Base-by-base conservation (phyloP, 2,329 filamentous ascomycete genomes). In the Onygenales sp. region DNA sequence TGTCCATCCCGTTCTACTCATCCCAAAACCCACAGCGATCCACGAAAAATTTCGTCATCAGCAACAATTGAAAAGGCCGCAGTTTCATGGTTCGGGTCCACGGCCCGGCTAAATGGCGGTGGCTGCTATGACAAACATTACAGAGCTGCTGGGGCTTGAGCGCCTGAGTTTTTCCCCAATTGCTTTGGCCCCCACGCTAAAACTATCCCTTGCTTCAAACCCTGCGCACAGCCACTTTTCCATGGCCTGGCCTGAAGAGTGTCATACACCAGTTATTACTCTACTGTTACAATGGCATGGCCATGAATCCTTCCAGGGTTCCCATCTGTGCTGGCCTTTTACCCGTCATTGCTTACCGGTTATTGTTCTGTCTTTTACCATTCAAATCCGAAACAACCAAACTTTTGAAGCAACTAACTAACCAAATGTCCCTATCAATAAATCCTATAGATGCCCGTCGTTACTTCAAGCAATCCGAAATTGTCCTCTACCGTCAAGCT, bases 381-480 rank as follows among this genome's bases (percentile, higher is more conserved):
- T 27, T 27, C 21, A 27, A 27, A 3, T 5, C 21, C 3, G 21
- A 27, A 31, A n/a, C 11, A 39, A 8, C 43, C 36, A 31, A 11
- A 34, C 8, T 21, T 40, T 6, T 13, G 6, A 8, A n/a, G 8
- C 17, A 31, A 40, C 32, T 39, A 13, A n/a, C 47, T 49, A 40
- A 49, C 17, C 21, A 42, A 27, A 27, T 27, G 21, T 5, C 21
- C 4, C 21, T 27, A 27, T 5, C 21, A 27, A 13, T 17, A 17
- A 8, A 21, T 32, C 32, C n/a, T 48, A 44, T 66, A 91, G 93
- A 98, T 70, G 93, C 93, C 49, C 84, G 93, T 63, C 84, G 93
- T 63, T 98, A 98, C 75, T 98, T 98, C 76, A 98, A 98, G 73
- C 93, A 98, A 72, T 96, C 90, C 51, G 93, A 98, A 74, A 98